phyloP scores from a whole-genome alignment of 2,329 filamentous ascomycete species.

The Paecilomyces sp. region DNA sequence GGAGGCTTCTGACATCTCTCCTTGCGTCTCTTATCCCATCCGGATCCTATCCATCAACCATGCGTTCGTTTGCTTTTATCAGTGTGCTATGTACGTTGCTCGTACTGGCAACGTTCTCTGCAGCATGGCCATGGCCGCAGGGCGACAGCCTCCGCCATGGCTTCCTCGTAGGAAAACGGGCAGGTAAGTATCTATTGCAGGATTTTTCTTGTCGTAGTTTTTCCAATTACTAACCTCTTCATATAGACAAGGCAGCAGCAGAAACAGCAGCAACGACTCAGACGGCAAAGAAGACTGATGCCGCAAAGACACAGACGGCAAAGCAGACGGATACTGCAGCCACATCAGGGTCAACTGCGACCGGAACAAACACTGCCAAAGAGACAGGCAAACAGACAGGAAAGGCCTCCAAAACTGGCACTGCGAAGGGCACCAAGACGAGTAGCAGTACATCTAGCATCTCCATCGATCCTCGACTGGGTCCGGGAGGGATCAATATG shows the following conservation, averaged over 20 bases:
- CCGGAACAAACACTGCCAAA: constrained; percentile 3
- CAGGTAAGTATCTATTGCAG: constrained; percentile 12
- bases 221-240: background rate
- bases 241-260: background rate
- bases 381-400: background rate
- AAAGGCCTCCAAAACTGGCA: background rate
- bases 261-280: constrained; percentile 5
- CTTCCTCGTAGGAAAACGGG: constrained; percentile 13
- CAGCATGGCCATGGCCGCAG: constrained; percentile 20
- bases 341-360: constrained; percentile 4
- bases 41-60: constrained; percentile 11
- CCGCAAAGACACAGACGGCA: background rate
- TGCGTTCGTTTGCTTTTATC: constrained; percentile 24
- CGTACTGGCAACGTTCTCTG: constrained; percentile 22
- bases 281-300: constrained; percentile 9
- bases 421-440: constrained; percentile 9
- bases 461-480: constrained; percentile 47
- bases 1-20: background rate
- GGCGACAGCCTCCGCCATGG: constrained; percentile 11
- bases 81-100: constrained; percentile 26
- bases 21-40: constrained; percentile 4
- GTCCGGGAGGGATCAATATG: constrained; percentile 55
- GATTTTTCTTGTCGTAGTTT: constrained; percentile 4
- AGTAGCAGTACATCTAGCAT: constrained; percentile 25
- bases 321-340: constrained; percentile 1